These are phyloP conservation scores for Penicillium sp. DNA, from an alignment of 2,329 filamentous ascomycete species.

Conservation along the genomic window DNA sequence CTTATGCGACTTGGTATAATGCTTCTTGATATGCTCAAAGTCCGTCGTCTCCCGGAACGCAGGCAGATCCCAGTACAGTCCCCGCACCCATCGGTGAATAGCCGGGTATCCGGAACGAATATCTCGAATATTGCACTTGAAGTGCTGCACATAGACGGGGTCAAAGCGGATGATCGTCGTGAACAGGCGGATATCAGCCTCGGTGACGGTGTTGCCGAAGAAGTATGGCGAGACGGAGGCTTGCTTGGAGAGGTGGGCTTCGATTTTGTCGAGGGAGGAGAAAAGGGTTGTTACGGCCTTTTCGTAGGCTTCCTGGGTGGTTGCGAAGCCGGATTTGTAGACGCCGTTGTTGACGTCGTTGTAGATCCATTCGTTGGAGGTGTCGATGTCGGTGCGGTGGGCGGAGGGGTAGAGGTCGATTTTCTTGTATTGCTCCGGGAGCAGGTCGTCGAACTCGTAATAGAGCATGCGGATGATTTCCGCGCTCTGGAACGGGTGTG, in stretches of 20 bases:
- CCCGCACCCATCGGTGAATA: conserved; percentile 77
- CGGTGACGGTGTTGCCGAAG: conserved; percentile 74
- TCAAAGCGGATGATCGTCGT: conserved; percentile 75
- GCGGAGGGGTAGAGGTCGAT: conserved; percentile 68
- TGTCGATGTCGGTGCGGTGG: conserved; percentile 71
- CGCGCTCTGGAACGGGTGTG: conserved; percentile 52
- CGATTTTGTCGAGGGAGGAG: conserved; percentile 72
- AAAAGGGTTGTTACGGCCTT: conserved; percentile 72
- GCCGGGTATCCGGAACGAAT: conserved; percentile 81
- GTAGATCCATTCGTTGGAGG: conserved; percentile 79
- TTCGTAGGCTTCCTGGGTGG: conserved; percentile 79
- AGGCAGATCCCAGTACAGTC: conserved; percentile 78
- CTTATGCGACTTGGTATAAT: conserved; percentile 66
- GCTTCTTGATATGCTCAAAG: conserved; percentile 92
- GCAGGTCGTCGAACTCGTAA: conserved; percentile 72
- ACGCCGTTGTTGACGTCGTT: conserved; percentile 57
- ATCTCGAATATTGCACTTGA: conserved; percentile 81
- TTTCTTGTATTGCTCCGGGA: conserved; percentile 60
- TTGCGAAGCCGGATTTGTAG: conserved; percentile 74
- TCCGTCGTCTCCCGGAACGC: conserved; percentile 83
- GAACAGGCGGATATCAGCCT: conserved; percentile 77
- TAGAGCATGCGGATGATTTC: conserved; percentile 94
- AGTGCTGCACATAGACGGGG: conserved; percentile 78
- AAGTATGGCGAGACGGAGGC: conserved; percentile 61
- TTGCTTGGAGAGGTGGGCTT: conserved; percentile 63